Base-by-base conservation (phyloP, 768 basidiomycete species). In the Auricularia sp. region DNA sequence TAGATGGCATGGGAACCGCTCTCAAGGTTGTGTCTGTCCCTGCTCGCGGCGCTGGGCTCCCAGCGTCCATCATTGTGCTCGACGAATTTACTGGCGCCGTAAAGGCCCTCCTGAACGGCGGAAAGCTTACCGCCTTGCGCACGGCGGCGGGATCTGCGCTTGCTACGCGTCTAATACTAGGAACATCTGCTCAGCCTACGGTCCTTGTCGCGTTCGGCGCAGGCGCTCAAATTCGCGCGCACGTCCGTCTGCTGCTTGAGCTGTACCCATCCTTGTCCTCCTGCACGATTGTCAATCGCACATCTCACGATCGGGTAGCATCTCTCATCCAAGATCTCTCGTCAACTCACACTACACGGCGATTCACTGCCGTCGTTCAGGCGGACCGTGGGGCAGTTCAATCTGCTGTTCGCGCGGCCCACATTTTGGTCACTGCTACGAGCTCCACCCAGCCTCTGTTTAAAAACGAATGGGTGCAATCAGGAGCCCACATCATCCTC, bases 21-120 rank as follows among this genome's bases (percentile, higher is more conserved):
- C 67, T 91, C 66, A 95, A 97, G 74, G 81, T 91, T n/a, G 93
- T 91, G 3, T 87, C 85, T 35, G 80, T 93, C 1, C 93, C 93
- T 0, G 67, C 67, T 1, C 63, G 73, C 1, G 77, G 70, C 1
- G 80, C 56, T 6, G 93, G 93, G 0, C 71, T 96, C 21, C 89
- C 92, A 5, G 92, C 81, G 0, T 86, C 86, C 0, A 95, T 90
- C 0, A 72, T 93, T 51, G 80, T 94, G 2, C 69, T 96, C 10
- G 86, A 94, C 70, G 88, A 91, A 67, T 68, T 66, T 1, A 85
- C 83, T 0, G 93, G 93, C 1, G 75, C 76, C 0, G 81, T 87
- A n/a, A 87, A 81, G 66, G 91, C 88, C 0, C 75, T 95, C 39
- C 74, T 96, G 21, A 95, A 95, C 70, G 88, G 93, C 1, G 77